Base-by-base conservation (phyloP, 2,329 filamentous ascomycete species). In the Pezicula neosporulosa region DNA sequence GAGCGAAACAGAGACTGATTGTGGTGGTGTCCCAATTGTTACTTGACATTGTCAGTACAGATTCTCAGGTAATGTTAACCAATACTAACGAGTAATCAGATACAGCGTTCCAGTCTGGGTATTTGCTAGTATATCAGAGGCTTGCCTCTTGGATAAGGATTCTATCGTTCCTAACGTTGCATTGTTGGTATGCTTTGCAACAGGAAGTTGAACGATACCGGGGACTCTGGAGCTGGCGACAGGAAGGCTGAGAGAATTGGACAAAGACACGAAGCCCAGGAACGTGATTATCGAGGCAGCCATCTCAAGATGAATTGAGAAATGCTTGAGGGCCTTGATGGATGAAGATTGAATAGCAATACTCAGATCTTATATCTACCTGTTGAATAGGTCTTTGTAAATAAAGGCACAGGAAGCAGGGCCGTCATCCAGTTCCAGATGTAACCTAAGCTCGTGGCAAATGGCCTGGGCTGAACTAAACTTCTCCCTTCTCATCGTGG, bases 1-100 rank as follows among this genome's bases (percentile, higher is more conserved):
- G 45, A 74, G 66, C 53, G 70, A 66, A 53, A 74, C 68, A 33
- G 62, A 68, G 42, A 74, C 68, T 4, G 56, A 49, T 50, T 73
- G 70, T 5, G 63, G 62, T 4, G 72, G 72, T 0, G 66, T 71
- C 8, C 72, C 72, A 35, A 74, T 59, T 12, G 55, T 52, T 18
- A 74, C 52, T 74, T 72, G 50, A 69, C 67, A 35, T 18, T 24
- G 16, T 49, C 18, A 50, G 33, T 37, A 30, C 12, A 12, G 5
- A 28, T 27, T 27, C 15, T 13, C 21, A 10, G 15, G n/a, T 15
- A 28, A 24, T 24, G 24, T 6, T 6, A 6, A 6, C 33, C 5
- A 28, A 16, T 15, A 44, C 42, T 12, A 12, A 44, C 42, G 12
- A 30, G 6, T 13, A 12, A 44, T 44, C 19, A 44, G 3, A 12